Percentiles rank a stretch among this genome's conserved stretches.
These are phyloP conservation scores for Candida golubevii DNA, from an alignment of 805 yeast species.

Conservation along the genomic window DNA sequence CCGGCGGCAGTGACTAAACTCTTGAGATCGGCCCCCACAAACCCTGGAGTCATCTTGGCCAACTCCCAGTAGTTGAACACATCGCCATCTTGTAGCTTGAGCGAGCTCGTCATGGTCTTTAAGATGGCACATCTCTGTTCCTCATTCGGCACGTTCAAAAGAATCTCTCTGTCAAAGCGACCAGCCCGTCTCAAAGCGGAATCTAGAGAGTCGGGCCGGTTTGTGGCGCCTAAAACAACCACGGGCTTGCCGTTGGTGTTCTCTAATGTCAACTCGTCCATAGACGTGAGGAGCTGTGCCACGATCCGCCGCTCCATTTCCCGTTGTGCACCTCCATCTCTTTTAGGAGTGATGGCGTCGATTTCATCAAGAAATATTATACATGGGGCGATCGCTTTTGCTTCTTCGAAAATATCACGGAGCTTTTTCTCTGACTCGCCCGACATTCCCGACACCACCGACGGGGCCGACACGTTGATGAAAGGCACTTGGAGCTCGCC, in stretches of 20 bases:
- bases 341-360: conserved; percentile 95
- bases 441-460: conserved; percentile 98
- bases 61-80: conserved; percentile 61
- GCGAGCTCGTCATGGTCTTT: conserved; percentile 60
- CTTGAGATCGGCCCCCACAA: conserved; percentile 94
- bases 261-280: conserved; percentile 86
- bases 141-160: conserved; percentile 92
- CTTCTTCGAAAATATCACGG: conserved; percentile 91
- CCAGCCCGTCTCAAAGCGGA: conserved; percentile 96
- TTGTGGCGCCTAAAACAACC: conserved; percentile 92
- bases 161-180: conserved; percentile 90
- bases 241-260: conserved; percentile 93
- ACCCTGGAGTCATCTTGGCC: conserved; percentile 95
- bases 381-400: conserved; percentile 86
- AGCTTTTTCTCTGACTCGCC: conserved; percentile 96
- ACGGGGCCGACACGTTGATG: conserved; percentile 87
- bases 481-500: conserved; percentile 94
- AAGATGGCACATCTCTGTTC: conserved; percentile 71
- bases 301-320: conserved; percentile 98
- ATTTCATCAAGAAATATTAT: conserved; percentile 92
- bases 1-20: conserved; percentile 96
- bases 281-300: conserved; percentile 88
- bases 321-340: conserved; percentile 92
- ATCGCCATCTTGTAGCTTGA: conserved; percentile 57
- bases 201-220: conserved; percentile 92